Conservation (phyloP, 345 rosid species). For the Eucalyptus cloeziana region DNA sequence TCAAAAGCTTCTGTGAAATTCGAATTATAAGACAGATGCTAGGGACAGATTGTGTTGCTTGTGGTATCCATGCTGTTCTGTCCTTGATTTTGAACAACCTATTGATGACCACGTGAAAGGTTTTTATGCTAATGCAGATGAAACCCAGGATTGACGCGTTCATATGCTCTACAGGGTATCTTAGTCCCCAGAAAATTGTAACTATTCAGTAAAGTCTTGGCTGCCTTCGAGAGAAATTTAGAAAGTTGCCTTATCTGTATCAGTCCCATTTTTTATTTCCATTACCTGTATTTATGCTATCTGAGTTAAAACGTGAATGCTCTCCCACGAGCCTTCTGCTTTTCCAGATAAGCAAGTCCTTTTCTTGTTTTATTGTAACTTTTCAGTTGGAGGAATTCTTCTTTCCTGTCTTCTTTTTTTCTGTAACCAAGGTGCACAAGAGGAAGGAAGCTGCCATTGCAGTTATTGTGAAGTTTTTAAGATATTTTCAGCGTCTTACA, state of each 20-base stretch:
- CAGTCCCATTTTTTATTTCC: not conserved
- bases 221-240: not conserved
- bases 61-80: not conserved
- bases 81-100: not conserved
- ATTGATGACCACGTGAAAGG: not conserved
- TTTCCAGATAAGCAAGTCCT: not conserved
- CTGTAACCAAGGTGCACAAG: not conserved
- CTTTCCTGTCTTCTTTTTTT: not conserved
- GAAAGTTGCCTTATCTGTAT: not conserved
- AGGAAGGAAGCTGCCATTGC: not conserved
- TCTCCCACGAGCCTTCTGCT: not conserved
- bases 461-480: not conserved
- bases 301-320: not conserved
- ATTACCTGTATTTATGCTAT: not conserved
- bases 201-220: not conserved
- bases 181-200: not conserved
- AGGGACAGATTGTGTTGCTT: not conserved
- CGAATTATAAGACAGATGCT: not conserved
- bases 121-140: not conserved
- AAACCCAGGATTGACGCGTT: not conserved
- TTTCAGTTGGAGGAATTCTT: not conserved
- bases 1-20: not conserved
- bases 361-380: not conserved
- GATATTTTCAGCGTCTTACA: not conserved
- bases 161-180: not conserved